Percentiles rank a stretch among this genome's conserved stretches.
These are phyloP conservation scores for Ophiorrhiza pumila DNA, from an alignment of 257 asterid genomes.

Conservation along the genomic window DNA sequence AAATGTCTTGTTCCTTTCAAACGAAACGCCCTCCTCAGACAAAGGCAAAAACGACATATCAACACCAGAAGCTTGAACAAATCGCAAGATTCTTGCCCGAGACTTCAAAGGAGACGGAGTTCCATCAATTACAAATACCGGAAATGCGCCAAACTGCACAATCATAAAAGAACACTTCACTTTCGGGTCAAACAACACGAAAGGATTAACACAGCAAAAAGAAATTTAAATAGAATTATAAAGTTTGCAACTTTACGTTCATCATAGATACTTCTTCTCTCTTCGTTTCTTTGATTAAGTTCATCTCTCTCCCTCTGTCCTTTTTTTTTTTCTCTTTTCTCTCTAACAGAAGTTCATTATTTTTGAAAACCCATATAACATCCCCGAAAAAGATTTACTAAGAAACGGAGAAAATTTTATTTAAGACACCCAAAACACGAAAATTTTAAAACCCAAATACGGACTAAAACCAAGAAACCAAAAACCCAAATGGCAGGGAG, in stretches of 20 bases:
- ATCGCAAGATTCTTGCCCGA: conserved; percentile 69
- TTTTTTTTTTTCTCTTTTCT: too few relatives aligned
- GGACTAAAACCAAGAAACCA: neutral
- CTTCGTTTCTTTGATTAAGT: neutral
- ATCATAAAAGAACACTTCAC: conserved; percentile 21
- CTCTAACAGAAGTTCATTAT: neutral
- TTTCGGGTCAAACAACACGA: neutral
- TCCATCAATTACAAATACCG: conserved; percentile 86
- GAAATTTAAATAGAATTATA: neutral
- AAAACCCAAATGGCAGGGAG: neutral
- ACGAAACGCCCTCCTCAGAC: conserved; percentile 60
- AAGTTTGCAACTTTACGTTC: neutral
- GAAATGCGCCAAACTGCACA: conserved; percentile 92
- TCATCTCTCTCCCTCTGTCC: too few relatives aligned
- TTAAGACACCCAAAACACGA: neutral
- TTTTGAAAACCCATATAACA: neutral
- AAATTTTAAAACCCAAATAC: neutral
- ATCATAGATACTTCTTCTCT: neutral
- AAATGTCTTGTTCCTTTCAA: conserved; percentile 63
- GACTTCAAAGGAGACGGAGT: conserved; percentile 90
- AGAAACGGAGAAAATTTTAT: neutral
- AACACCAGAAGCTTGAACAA: conserved; percentile 62
- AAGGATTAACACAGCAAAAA: neutral
- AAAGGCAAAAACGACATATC: conserved; percentile 50
- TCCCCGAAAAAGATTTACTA: neutral